Evolutionary conservation across 2,329 filamentous ascomycete genomes (phyloP).

Genomic region (Aspergillus cejpii): DNA sequence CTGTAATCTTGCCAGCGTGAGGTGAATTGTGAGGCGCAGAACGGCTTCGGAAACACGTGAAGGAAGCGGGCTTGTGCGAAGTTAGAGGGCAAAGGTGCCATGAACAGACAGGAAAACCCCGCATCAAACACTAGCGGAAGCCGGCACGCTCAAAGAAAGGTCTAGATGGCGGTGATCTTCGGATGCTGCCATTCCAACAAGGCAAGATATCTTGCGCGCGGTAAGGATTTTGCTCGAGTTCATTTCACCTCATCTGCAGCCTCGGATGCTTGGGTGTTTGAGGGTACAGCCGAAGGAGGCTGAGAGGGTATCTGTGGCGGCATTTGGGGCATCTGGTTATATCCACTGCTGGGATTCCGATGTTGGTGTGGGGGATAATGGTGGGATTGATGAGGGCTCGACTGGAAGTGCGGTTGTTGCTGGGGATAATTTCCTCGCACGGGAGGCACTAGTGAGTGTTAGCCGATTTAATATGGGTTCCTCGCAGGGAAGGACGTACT

Average conservation of each 20-base stretch:
- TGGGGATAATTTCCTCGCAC: slow-evolving; percentile 55
- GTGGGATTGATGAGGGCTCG: slow-evolving; percentile 58
- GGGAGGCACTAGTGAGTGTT: slow-evolving; percentile 49
- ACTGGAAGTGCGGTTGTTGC: slow-evolving; percentile 57
- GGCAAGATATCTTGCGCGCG: slow-evolving; percentile 6
- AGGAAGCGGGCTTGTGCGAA: background rate
- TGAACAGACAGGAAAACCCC: background rate
- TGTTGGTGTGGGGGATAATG: slow-evolving; percentile 55
- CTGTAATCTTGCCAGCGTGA: background rate
- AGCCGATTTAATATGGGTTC: slow-evolving; percentile 17
- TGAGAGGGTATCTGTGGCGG: slow-evolving; percentile 42
- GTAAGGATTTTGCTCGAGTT: slow-evolving; percentile 7
- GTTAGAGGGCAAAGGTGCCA: background rate
- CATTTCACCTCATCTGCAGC: slow-evolving; percentile 46
- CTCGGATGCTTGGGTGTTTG: slow-evolving; percentile 39
- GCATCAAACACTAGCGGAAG: slow-evolving; percentile 4
- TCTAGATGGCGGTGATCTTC: slow-evolving; percentile 3
- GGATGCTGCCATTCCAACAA: slow-evolving; percentile 3
- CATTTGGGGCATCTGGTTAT: slow-evolving; percentile 44
- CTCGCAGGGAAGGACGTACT: slow-evolving; percentile 52
- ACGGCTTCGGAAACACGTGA: background rate
- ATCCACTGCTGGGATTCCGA: slow-evolving; percentile 51
- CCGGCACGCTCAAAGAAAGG: slow-evolving; percentile 4
- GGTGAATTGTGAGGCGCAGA: background rate
- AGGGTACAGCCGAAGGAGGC: slow-evolving; percentile 25